A percentile compares a stretch with the other conserved stretches of the same genome.
Evolutionary conservation across 495 filamentous ascomycete species (phyloP).

Genomic region (Xanthoparmelia taractica): DNA sequence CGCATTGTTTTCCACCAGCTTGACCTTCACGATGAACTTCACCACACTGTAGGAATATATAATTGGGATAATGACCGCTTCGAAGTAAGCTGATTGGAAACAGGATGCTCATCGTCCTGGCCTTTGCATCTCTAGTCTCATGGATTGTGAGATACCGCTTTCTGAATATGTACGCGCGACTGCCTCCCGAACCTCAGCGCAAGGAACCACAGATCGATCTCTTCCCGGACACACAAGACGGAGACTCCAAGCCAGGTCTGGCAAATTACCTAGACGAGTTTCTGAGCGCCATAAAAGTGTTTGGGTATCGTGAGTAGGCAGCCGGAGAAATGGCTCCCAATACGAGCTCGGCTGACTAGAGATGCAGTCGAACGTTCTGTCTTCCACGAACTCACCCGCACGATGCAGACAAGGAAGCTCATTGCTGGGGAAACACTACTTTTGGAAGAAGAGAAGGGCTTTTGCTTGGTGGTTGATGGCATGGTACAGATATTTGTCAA

Average conservation of each 20-base stretch:
- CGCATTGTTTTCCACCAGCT: slow-evolving; percentile 85
- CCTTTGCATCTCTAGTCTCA: slow-evolving; percentile 68
- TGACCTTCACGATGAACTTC: slow-evolving; percentile 97
- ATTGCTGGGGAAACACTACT: slow-evolving; percentile 92
- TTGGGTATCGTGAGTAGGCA: slow-evolving; percentile 60
- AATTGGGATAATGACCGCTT: slow-evolving; percentile 13
- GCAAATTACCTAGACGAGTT: slow-evolving; percentile 97
- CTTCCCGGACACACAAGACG: slow-evolving; percentile 86
- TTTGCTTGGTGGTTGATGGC: slow-evolving; percentile 95
- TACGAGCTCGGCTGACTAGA: slow-evolving; percentile 3
- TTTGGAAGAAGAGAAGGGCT: slow-evolving; percentile 94
- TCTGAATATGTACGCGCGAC: slow-evolving; percentile 87
- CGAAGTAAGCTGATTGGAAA: slow-evolving; percentile 14
- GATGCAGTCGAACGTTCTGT: slow-evolving; percentile 73
- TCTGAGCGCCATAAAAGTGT: slow-evolving; percentile 97
- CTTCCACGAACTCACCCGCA: slow-evolving; percentile 93
- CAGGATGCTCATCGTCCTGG: slow-evolving; percentile 69
- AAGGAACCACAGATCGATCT: slow-evolving; percentile 93
- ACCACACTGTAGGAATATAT: slow-evolving; percentile 69
- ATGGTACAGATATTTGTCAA: slow-evolving; percentile 98
- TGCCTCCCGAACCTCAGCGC: slow-evolving; percentile 89
- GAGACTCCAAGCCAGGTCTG: slow-evolving; percentile 80
- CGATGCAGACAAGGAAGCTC: slow-evolving; percentile 94
- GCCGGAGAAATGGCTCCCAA: not conserved
- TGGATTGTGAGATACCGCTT: slow-evolving; percentile 94